These are phyloP conservation scores for Phaeosphaeriaceae sp. DNA, from an alignment of 2,329 filamentous ascomycete species.

Conservation along the genomic window DNA sequence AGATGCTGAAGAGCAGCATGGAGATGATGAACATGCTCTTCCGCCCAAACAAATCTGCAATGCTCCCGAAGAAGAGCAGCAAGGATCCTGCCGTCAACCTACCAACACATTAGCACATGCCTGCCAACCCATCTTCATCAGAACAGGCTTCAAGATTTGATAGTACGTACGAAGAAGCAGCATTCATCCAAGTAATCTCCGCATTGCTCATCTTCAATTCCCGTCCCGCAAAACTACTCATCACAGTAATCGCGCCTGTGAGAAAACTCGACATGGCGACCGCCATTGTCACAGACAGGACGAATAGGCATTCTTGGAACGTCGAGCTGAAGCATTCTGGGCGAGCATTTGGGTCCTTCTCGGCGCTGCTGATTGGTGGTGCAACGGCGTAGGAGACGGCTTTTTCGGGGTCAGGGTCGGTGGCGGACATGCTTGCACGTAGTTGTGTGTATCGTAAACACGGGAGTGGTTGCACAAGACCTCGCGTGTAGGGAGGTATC, in stretches of 20 bases:
- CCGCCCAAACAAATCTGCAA: slow-evolving; percentile 72
- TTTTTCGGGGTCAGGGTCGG: slow-evolving; percentile 8
- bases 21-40: slow-evolving; percentile 66
- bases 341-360: slow-evolving; percentile 46
- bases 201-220: slow-evolving; percentile 69
- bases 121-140: too few relatives aligned
- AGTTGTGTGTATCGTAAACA: background rate
- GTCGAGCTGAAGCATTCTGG: slow-evolving; percentile 69
- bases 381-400: slow-evolving; percentile 20
- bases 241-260: slow-evolving; percentile 65
- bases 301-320: slow-evolving; percentile 69
- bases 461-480: slow-evolving; percentile 10
- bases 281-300: slow-evolving; percentile 71
- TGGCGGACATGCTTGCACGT: background rate
- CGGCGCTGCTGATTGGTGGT: slow-evolving; percentile 23
- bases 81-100: slow-evolving; percentile 69
- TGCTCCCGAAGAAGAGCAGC: slow-evolving; percentile 69
- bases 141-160: too few relatives aligned
- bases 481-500: background rate
- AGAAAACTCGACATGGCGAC: slow-evolving; percentile 69
- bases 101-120: slow-evolving; percentile 1
- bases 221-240: slow-evolving; percentile 66
- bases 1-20: slow-evolving; percentile 65
- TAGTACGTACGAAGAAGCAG: slow-evolving; percentile 61
- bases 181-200: slow-evolving; percentile 72